A percentile compares a stretch with the other conserved stretches of the same genome.
phyloP scores from a whole-genome alignment of 805 yeast genomes.

The Pichia scutulata region DNA sequence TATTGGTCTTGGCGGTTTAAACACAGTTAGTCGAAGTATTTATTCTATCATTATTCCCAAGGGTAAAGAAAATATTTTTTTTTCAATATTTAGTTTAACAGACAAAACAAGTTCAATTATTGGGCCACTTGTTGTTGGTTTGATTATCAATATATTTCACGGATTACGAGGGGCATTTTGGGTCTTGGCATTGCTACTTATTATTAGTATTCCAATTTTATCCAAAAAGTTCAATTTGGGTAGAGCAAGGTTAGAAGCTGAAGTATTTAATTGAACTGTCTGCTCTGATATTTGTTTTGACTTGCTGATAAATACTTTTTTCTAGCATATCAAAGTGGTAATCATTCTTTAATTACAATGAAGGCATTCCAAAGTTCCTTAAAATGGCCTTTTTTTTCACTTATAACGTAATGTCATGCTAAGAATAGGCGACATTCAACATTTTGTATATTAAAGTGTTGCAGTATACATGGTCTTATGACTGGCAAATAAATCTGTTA shows the following conservation, averaged over 20 bases:
- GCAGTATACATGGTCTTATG: too few relatives aligned
- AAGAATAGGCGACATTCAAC: too few relatives aligned
- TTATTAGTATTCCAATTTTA: slow-evolving; percentile 53
- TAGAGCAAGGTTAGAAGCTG: slow-evolving; percentile 5
- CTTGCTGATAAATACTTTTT: too few relatives aligned
- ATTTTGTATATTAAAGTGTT: too few relatives aligned
- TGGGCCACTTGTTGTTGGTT: slow-evolving; percentile 68
- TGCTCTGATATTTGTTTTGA: too few relatives aligned
- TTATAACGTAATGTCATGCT: too few relatives aligned
- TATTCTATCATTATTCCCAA: slow-evolving; percentile 63
- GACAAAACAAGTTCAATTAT: slow-evolving; percentile 73
- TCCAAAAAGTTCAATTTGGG: slow-evolving; percentile 38
- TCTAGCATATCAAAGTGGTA: too few relatives aligned
- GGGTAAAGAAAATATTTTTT: slow-evolving; percentile 70
- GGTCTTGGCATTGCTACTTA: slow-evolving; percentile 46
- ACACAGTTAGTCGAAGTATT: slow-evolving; percentile 61
- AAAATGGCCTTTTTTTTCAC: too few relatives aligned
- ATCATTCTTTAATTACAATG: too few relatives aligned
- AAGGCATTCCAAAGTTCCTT: too few relatives aligned
- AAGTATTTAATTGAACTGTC: neutral
- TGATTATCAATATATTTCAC: slow-evolving; percentile 65
- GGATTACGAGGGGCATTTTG: slow-evolving; percentile 68
- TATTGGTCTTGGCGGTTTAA: slow-evolving; percentile 61
- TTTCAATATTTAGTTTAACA: slow-evolving; percentile 68
- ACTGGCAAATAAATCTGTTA: too few relatives aligned